Conservation (phyloP, 441 rosid species). For the Adansonia grandidieri region DNA sequence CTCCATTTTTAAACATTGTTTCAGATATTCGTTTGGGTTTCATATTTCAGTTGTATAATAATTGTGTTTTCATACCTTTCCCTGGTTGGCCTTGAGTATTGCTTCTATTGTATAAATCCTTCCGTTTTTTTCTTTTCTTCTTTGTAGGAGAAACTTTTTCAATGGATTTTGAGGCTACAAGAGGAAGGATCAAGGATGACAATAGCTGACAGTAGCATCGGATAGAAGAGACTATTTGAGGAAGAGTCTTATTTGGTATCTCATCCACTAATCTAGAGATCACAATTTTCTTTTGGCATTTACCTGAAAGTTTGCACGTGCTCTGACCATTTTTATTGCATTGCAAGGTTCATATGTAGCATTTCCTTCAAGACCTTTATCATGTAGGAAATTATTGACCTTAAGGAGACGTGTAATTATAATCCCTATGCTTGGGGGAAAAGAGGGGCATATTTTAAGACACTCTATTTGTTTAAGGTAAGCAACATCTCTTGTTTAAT, state of each 20-base stretch:
- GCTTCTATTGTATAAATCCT: too few species aligned
- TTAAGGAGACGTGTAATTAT: conserved; percentile 48
- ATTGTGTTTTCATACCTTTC: background rate
- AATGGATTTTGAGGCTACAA: too few species aligned
- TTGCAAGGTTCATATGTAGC: conserved; percentile 68
- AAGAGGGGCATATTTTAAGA: conserved; percentile 49
- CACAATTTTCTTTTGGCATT: conserved; percentile 9
- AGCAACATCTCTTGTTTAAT: conserved; percentile 15
- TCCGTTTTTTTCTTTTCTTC: too few species aligned
- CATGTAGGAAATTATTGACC: conserved; percentile 61
- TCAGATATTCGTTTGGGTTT: background rate
- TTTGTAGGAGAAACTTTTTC: too few species aligned
- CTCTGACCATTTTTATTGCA: conserved; percentile 2
- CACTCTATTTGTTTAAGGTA: conserved; percentile 56
- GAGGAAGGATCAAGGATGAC: too few species aligned
- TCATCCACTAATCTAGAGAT: conserved; percentile 8
- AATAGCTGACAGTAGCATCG: too few species aligned
- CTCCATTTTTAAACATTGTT: background rate
- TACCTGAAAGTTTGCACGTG: conserved; percentile 12
- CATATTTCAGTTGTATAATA: background rate
- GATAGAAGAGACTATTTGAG: background rate
- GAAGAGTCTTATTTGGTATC: background rate
- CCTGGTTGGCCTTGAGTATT: background rate
- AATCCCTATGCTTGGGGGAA: conserved; percentile 52
- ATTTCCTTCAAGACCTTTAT: conserved; percentile 54